Evolutionary conservation across 441 rosid genomes (phyloP), one percentile per base, ranked within the genome.

Genomic region (Syzygium syzygioides): DNA sequence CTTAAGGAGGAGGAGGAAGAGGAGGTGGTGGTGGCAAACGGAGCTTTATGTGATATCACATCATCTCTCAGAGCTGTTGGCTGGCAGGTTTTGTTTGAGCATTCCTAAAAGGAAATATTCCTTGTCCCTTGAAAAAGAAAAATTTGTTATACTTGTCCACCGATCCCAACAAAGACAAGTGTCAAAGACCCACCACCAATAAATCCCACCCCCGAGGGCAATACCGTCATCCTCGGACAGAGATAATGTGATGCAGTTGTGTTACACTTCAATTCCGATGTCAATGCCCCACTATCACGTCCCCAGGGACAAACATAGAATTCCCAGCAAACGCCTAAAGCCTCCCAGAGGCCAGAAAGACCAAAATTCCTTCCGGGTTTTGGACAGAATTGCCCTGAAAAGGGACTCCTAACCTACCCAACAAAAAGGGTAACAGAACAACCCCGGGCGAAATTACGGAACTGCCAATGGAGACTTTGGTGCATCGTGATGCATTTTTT

Each of bases 181-280:
- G 83, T 85, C 89, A 88, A 91, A 92, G 55, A 89, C 93, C 89
- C 86, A 89, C 91, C 94, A 94, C 93, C 96, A 89, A 88, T 94
- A 91, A 89, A 85, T 89, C 85, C 87, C 92, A 85, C 90, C 62
- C n/a, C 1, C 28, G 85, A 87, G 90, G 91, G 89, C 85, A 91
- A 45, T 71, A 55, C 85, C 15, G 91, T 87, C 87, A 91, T 90
- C 86, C 80, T 28, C 30, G 20, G n/a, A 13, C n/a, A 18, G 25
- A 76, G 83, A 76, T 76, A 41, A 76, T 76, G 83, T 7, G 83
- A 3, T 76, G 53, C n/a, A 55, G 55, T 55, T 25, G 26, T 32
- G 15, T 54, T 25, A 7, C 55, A 52, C 57, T 41, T 80, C 79
- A 59, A 87, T n/a, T 20, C 76, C 32, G 80, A 20, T 26, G 83